Base-by-base conservation (phyloP, 1,284 basidiomycete genomes). In the Pascua guehoae region DNA sequence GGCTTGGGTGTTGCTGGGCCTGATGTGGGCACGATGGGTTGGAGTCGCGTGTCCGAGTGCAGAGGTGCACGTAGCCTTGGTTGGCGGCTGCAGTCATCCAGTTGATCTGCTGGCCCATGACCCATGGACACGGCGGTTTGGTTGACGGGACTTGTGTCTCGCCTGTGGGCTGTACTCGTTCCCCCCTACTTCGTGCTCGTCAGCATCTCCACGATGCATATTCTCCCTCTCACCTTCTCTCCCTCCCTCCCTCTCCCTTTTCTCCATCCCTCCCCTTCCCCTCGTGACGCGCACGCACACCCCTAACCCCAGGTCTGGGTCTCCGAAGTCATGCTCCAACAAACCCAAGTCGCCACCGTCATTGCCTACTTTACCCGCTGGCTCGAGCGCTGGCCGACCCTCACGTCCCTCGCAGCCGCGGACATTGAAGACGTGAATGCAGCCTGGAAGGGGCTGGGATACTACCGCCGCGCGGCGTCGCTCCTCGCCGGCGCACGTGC, bases 261-360 rank as follows among this genome's bases (percentile, higher is more conserved):
- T 12, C 12, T 24, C 9, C 46, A 5, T 5, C 46, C 46, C 2
- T 4, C 41, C 24, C 8, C 11, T 15, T 39, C 41, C 11, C 45
- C 40, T 32, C 24, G 7, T 32, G 24, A 32, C 24, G 40, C 45
- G 15, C 32, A 24, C 15, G 12, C 14, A 15, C 41, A 24, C 12
- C n/a, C 8, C 24, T 47, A 24, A 43, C 49, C 14, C 9, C 48
- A 56, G 48, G 47, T 54, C 46, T 32, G 56, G 70, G 75, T 96
- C 46, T 90, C 88, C 12, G 92, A 97, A 75, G 88, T 97, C 62
- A 98, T 98, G 95, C 82, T 97, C 8, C 95, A 98, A 73, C 95
- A 98, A 75, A 98, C 95, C 0, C 92, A 93, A 54, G 79, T 81
- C 24, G 83, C 80, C 4, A 95, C 92, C 0, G 92, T 94, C 12